phyloP scores from a whole-genome alignment of 202 grass and related monocot genomes.

The Schoenoplectus triqueter region DNA sequence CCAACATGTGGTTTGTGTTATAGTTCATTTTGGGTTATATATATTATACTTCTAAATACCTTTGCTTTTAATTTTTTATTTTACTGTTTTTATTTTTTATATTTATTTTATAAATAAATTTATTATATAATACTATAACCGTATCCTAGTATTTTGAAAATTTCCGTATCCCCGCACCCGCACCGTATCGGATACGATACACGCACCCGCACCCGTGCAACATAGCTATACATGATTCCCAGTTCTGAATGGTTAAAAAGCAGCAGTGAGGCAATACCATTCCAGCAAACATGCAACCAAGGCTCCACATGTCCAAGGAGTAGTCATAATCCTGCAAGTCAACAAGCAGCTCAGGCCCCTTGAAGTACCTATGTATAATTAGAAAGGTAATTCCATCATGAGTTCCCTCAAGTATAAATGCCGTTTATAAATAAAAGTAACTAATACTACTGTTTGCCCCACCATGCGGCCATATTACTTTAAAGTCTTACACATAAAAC shows the following conservation, averaged over 20 bases:
- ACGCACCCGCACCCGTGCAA: too few species aligned
- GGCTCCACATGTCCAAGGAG: slow-evolving; percentile 86
- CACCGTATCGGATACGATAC: too few species aligned
- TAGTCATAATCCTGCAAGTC: slow-evolving; percentile 81
- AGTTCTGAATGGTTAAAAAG: not conserved
- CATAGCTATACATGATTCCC: slow-evolving; percentile 9
- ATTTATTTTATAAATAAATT: too few species aligned
- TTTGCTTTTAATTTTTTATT: too few species aligned
- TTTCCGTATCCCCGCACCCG: too few species aligned
- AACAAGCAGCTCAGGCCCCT: slow-evolving; percentile 78
- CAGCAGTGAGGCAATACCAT: slow-evolving; percentile 49
- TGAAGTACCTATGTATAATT: slow-evolving; percentile 64
- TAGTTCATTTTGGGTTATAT: too few species aligned
- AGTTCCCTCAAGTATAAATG: not conserved
- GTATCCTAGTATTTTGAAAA: too few species aligned
- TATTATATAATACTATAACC: too few species aligned
- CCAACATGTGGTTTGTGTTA: too few species aligned
- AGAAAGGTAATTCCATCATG: not conserved
- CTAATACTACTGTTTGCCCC: not conserved
- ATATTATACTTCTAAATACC: too few species aligned
- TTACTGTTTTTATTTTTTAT: too few species aligned
- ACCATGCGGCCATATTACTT: not conserved
- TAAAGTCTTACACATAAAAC: not conserved
- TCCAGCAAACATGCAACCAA: slow-evolving; percentile 92
- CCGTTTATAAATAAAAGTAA: not conserved